Conservation (phyloP, 768 basidiomycete genomes). For the Trichaptum fuscoviolaceum region DNA sequence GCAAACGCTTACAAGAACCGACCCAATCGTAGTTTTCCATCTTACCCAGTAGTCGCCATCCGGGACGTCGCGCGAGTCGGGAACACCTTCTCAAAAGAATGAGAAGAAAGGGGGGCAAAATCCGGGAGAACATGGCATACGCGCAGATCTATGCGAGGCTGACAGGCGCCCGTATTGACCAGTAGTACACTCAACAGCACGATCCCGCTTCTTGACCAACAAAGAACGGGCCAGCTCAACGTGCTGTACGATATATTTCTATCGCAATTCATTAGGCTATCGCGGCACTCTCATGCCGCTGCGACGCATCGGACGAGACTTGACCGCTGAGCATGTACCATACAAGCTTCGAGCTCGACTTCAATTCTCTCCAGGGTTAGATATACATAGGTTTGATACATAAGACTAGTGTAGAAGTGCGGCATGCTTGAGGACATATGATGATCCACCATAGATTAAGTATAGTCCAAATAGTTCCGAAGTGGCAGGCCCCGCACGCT, state of each 20-base stretch:
- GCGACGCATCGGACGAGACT: background rate
- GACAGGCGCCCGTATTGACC: background rate
- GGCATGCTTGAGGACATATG: background rate
- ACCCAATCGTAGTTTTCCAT: background rate
- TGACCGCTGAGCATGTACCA: too few relatives aligned
- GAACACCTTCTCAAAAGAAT: background rate
- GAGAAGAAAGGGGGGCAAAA: background rate
- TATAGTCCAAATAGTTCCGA: background rate
- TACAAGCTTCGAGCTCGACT: background rate
- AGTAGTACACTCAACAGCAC: too few relatives aligned
- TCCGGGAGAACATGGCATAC: background rate
- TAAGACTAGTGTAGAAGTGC: too few relatives aligned
- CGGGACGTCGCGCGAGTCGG: slow-evolving; percentile 1
- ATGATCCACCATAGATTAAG: background rate
- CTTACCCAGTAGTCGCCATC: background rate
- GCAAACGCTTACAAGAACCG: background rate
- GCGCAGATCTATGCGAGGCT: background rate
- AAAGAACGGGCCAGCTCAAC: too few relatives aligned
- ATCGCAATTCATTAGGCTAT: background rate
- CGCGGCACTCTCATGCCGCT: background rate
- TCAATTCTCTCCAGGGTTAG: too few relatives aligned
- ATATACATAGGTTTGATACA: too few relatives aligned
- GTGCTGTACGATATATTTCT: too few relatives aligned
- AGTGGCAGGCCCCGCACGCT: background rate
- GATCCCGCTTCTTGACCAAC: too few relatives aligned